These are phyloP conservation scores for Ceratocystis cacaofunesta DNA, from an alignment of 2,329 filamentous ascomycete species.

Conservation along the genomic window DNA sequence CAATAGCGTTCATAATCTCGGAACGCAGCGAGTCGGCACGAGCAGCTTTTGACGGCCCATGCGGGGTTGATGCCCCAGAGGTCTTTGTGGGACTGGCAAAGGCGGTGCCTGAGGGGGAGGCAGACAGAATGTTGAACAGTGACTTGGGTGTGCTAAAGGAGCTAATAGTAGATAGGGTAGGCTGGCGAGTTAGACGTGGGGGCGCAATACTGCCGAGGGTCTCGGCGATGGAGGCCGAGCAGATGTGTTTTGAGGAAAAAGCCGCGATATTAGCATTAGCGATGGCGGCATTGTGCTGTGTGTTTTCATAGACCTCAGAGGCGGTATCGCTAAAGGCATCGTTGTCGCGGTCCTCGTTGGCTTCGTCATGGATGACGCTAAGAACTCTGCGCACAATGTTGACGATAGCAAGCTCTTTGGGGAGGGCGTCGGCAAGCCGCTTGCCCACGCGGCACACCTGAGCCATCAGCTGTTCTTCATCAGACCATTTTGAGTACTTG, in stretches of 20 bases:
- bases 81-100: constrained; percentile 37
- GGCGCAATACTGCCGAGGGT: constrained; percentile 17
- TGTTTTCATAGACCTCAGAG: constrained; percentile 28
- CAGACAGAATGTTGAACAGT: constrained; percentile 64
- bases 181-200: constrained; percentile 11
- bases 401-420: constrained; percentile 78
- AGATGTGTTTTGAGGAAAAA: constrained; percentile 19
- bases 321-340: constrained; percentile 43
- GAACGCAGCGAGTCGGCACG: constrained; percentile 59
- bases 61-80: constrained; percentile 37
- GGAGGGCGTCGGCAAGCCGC: constrained; percentile 67
- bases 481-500: constrained; percentile 61
- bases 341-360: constrained; percentile 57
- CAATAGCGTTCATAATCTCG: constrained; percentile 85
- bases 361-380: constrained; percentile 81
- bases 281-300: constrained; percentile 24
- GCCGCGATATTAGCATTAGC: constrained; percentile 24
- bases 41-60: constrained; percentile 24
- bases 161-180: constrained; percentile 43
- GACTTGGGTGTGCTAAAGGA: constrained; percentile 57
- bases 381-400: constrained; percentile 88
- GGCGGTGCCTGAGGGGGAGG: constrained; percentile 43
- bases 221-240: constrained; percentile 18
- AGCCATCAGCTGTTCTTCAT: constrained; percentile 63
- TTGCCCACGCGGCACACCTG: constrained; percentile 67